Percentiles rank a stretch among this genome's conserved stretches.
Conservation (phyloP, 2,329 filamentous ascomycete genomes). For the Elsinoe perseae region DNA sequence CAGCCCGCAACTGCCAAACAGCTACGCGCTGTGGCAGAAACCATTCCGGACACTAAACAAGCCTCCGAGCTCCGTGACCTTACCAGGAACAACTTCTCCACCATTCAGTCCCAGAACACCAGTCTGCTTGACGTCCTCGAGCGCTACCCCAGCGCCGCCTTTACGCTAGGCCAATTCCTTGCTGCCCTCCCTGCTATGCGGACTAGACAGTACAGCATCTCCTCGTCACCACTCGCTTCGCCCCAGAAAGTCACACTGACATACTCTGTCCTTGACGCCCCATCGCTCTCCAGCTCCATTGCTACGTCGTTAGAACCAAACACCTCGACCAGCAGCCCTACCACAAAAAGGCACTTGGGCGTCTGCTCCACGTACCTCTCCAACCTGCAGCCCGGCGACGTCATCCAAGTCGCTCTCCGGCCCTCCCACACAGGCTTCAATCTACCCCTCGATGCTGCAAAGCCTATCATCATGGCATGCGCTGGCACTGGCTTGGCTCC, state of each 20-base stretch:
- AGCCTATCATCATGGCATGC: conserved; percentile 78
- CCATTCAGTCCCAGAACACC: conserved; percentile 34
- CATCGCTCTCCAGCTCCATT: conserved; percentile 16
- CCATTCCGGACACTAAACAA: conserved; percentile 41
- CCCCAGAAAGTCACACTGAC: conserved; percentile 45
- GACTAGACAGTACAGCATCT: conserved; percentile 30
- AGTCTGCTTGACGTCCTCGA: conserved; percentile 65
- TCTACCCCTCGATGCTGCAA: conserved; percentile 34
- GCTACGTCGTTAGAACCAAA: conserved; percentile 8
- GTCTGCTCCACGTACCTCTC: conserved; percentile 39
- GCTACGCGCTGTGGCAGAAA: conserved; percentile 43
- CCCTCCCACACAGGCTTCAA: conserved; percentile 38
- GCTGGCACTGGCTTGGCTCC: conserved; percentile 95
- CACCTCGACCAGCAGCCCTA: background rate
- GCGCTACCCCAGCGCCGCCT: conserved; percentile 49
- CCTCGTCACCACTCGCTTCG: conserved; percentile 28
- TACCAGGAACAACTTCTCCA: conserved; percentile 33
- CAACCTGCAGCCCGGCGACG: conserved; percentile 34
- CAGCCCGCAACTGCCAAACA: conserved; percentile 64
- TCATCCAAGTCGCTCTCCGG: conserved; percentile 37
- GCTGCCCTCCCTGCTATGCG: conserved; percentile 69
- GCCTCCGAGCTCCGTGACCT: conserved; percentile 46
- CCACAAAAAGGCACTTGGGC: conserved; percentile 31
- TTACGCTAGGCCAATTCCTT: conserved; percentile 61
- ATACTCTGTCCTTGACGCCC: conserved; percentile 47